phyloP scores from a whole-genome alignment of 1,284 basidiomycete species.

The Mycena sp. region DNA sequence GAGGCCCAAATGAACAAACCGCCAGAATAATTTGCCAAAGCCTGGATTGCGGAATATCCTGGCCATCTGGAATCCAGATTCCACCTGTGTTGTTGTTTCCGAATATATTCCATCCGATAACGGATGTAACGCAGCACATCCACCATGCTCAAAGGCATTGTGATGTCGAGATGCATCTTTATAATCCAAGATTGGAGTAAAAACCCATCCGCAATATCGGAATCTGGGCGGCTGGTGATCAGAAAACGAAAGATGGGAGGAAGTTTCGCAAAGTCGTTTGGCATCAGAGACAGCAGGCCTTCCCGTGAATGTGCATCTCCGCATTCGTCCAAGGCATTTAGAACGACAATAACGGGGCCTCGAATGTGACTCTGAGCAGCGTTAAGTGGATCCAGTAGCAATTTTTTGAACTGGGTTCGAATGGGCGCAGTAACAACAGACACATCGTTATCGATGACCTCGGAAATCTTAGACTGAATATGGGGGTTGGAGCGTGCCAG shows the following conservation, averaged over 20 bases:
- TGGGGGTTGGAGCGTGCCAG: background rate
- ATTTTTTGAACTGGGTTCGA: background rate
- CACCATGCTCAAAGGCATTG: background rate
- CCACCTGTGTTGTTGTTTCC: too few relatives aligned
- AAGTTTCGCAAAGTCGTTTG: background rate
- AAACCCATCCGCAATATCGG: conserved; percentile 8
- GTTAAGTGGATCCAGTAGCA: background rate
- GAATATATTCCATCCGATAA: background rate
- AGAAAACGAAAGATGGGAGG: conserved; percentile 5
- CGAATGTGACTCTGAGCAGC: background rate
- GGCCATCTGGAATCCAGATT: conserved; percentile 1
- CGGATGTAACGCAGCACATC: conserved; percentile 1
- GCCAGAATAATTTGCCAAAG: conserved; percentile 6
- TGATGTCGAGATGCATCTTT: background rate
- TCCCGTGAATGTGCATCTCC: background rate
- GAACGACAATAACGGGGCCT: background rate
- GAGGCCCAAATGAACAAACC: conserved; percentile 30
- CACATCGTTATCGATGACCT: background rate
- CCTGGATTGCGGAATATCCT: background rate
- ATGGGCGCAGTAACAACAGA: background rate
- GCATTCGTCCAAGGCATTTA: conserved; percentile 13
- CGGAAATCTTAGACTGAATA: background rate
- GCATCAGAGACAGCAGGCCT: background rate
- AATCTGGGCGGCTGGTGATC: conserved; percentile 7
- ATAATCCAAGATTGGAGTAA: background rate